Conservation (phyloP, 1,284 basidiomycete species). For the Microbotryum silenes-acaulis region DNA sequence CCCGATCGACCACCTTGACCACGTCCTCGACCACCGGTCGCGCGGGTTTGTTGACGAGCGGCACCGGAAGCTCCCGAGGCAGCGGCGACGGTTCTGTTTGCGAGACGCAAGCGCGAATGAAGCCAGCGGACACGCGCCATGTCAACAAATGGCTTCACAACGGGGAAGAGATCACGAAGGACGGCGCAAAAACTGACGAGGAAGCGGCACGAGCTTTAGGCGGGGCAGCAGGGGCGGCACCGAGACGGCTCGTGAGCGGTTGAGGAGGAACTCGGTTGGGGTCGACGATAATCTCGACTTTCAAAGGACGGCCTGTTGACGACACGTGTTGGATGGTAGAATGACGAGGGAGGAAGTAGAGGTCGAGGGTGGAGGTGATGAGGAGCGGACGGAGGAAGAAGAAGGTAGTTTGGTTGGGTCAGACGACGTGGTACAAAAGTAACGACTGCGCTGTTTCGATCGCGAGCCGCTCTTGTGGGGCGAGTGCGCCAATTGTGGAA, state of each 20-base stretch:
- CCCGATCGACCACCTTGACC: conserved; percentile 48
- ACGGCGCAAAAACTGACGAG: conserved; percentile 19
- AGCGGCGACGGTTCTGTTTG: conserved; percentile 24
- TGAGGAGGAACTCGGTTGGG: conserved; percentile 56
- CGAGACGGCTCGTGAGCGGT: conserved; percentile 37
- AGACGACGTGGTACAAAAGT: neutral
- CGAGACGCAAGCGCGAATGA: neutral
- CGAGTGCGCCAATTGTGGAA: neutral
- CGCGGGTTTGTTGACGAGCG: conserved; percentile 16
- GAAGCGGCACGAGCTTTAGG: conserved; percentile 48
- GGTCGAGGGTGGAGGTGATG: neutral
- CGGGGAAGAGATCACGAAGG: neutral
- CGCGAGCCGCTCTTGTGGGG: neutral
- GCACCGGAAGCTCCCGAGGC: conserved; percentile 9
- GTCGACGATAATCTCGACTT: conserved; percentile 93
- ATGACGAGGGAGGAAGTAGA: neutral
- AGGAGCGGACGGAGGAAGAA: neutral
- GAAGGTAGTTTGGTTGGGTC: neutral
- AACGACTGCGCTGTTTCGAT: neutral
- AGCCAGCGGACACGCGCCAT: neutral
- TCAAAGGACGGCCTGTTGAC: conserved; percentile 83
- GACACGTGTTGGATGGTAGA: neutral
- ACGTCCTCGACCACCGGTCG: conserved; percentile 45
- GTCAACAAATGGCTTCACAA: neutral
- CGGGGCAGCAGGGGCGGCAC: conserved; percentile 52